Evolutionary conservation across 345 rosid genomes (phyloP), one percentile per base, ranked within the genome.

Genomic region (Citrus maxima): DNA sequence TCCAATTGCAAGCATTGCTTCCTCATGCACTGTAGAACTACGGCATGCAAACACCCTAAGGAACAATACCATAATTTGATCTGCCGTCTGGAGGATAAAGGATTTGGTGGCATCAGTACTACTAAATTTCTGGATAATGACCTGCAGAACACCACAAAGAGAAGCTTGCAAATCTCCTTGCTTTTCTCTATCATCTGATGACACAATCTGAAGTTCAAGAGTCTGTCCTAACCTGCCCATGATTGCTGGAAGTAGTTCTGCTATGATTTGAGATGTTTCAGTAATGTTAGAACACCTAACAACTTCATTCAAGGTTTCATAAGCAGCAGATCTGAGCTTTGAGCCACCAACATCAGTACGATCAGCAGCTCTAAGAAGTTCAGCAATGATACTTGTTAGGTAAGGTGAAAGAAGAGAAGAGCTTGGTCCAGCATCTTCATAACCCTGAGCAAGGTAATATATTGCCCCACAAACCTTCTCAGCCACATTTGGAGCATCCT

Each of bases 1-100:
- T 77, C 99, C 99, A 7, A 96, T 91, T 38, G 99, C 99, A 37
- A 96, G 98, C 99, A 96, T 96, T 60, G 97, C 98, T 84, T 96
- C 99, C 88, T 96, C 97, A n/a, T 93, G 97, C 67, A 94, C 97
- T 9, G 97, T 94, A 78, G 99, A 91, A 85, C 94, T 94, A 77
- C 89, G 93, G 82, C 97, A 96, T 65, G 89, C 95, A 79, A 96
- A 89, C 66, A 94, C 98, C 81, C 84, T 87, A 21, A 96, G 94
- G 86, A 94, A 93, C 79, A 94, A 72, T 58, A 87, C 16, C 99
- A 96, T 96, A 74, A 96, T 94, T 82, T 89, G 88, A 85, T 96
- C 97, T 4, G 94, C 94, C 51, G 85, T 88, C 85, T 88, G 97
- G 65, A 86, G 82, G 69, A 96, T 75, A 59, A 89, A 70, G 38